These are phyloP conservation scores for Podospora conica DNA, from an alignment of 495 filamentous ascomycete species.

Conservation along the genomic window DNA sequence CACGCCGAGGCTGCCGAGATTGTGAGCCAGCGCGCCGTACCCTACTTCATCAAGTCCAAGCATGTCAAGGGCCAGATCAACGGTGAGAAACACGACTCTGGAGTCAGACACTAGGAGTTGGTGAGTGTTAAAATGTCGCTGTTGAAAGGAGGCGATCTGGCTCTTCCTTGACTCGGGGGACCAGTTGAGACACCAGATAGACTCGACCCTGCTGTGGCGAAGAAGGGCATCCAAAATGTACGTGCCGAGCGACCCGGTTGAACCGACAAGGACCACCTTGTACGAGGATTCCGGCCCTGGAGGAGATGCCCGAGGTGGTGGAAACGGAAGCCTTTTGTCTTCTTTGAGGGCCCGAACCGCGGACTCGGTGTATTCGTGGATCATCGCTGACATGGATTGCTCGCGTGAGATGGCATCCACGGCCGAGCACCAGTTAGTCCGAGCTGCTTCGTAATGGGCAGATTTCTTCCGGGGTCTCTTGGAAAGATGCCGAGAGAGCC, in stretches of 20 bases:
- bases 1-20: conserved; percentile 18
- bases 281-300: too few species aligned
- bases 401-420: not conserved
- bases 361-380: conserved; percentile 20
- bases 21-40: conserved; percentile 13
- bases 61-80: not conserved
- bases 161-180: too few species aligned
- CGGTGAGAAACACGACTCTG: conserved; percentile 14
- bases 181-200: conserved; percentile 43
- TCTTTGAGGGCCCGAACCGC: not conserved
- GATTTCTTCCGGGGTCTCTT: conserved; percentile 7
- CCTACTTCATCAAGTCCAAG: conserved; percentile 12
- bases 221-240: conserved; percentile 37
- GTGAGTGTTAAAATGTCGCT: too few species aligned
- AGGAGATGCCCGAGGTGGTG: too few species aligned
- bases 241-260: conserved; percentile 45
- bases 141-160: too few species aligned
- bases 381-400: conserved; percentile 1
- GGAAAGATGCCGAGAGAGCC: not conserved
- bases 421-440: not conserved
- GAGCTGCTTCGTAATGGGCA: conserved; percentile 16
- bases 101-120: too few species aligned
- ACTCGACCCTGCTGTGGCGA: conserved; percentile 28
- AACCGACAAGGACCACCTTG: conserved; percentile 43
- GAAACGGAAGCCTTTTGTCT: not conserved